A percentile compares a stretch with the other conserved stretches of the same genome.
Conservation (phyloP, 2,329 filamentous ascomycete genomes). For the Phoma herbarum region DNA sequence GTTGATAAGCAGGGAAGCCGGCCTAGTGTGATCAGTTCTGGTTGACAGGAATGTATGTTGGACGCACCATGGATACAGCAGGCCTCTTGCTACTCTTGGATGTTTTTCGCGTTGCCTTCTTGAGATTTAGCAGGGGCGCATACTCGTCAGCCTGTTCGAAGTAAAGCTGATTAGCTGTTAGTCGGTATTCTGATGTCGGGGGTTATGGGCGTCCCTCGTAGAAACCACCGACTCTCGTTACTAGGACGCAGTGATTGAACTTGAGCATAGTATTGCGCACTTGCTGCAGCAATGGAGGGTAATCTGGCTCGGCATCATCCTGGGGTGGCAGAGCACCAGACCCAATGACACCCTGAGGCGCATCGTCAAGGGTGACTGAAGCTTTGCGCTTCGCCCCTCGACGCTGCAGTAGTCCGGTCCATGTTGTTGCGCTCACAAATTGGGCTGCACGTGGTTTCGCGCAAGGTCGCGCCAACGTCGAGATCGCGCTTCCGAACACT, state of each 20-base stretch:
- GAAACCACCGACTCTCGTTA: conserved; percentile 94
- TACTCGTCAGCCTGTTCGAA: conserved; percentile 94
- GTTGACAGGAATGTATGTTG: conserved; percentile 2
- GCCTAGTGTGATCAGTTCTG: conserved; percentile 62
- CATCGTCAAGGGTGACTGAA: conserved; percentile 50
- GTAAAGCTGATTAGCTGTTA: conserved; percentile 68
- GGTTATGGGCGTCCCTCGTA: conserved; percentile 70
- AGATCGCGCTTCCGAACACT: conserved; percentile 9
- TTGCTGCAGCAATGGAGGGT: conserved; percentile 89
- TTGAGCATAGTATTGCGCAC: conserved; percentile 88
- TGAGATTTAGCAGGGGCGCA: conserved; percentile 85
- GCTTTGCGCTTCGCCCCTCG: conserved; percentile 55
- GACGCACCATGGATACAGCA: conserved; percentile 78
- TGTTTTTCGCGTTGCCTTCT: conserved; percentile 82
- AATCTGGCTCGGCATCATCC: conserved; percentile 63
- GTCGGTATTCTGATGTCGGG: conserved; percentile 13
- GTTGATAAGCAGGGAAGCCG: conserved; percentile 91
- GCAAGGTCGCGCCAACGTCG: conserved; percentile 36
- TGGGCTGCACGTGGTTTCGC: conserved; percentile 41
- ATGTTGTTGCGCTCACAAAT: conserved; percentile 23
- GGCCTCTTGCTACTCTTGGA: conserved; percentile 62
- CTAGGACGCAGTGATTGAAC: conserved; percentile 87
- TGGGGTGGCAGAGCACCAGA: conserved; percentile 52
- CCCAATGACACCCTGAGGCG: conserved; percentile 66
- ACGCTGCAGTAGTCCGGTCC: conserved; percentile 27